Base-by-base conservation (phyloP, 108 stramenopile species). In the Schizochytrium sp. region DNA sequence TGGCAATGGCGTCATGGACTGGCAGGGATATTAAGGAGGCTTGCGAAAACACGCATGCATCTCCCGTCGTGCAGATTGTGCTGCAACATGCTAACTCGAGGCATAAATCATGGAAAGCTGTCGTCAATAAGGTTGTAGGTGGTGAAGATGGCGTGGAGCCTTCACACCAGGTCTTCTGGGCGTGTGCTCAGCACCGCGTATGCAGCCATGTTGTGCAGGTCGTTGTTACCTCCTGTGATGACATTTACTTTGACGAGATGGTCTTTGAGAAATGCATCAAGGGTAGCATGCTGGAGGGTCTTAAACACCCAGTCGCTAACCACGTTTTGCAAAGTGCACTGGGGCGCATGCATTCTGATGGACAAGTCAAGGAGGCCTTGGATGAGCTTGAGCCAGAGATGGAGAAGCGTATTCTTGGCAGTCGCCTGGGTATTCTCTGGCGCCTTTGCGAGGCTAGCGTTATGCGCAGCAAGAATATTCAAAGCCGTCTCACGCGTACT, bases 381-480 rank as follows among this genome's bases (percentile, higher is more conserved):
- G 45, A 83, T 5, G 45, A 5, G 15, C 76, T 83, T 40, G 76
- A 83, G 53, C 50, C 47, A 5, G 15, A 40, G 47, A 38, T 83
- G 50, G 76, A 55, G 50, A 83, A 17, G 1, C 49, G 50, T 0
- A 49, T 83, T 55, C 47, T 83, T 17, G 53, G 53, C 10, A 55
- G 47, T 10, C 10, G 53, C 5, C 76, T 83, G 2, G 76, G 76
- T 13, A 55, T 55, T 10, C 50, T 83, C 15, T 83, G 45, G 47
- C 76, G 53, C 5, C 47, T 83, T 13, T 83, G 76, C 76, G 76
- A 83, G 12, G 76, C 76, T n/a, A 53, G 50, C 47, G 53, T 17
- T 13, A 17, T 7, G 12, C 10, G 50, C 10, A 55, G 53, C 76
- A 5, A 17, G 5, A 38, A 47, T 83, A 53, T 83, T 17, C 76